Evolutionary conservation across 1,284 basidiomycete species (phyloP), one percentile per base, ranked within the genome.

Genomic region (Earliella scabrosa): DNA sequence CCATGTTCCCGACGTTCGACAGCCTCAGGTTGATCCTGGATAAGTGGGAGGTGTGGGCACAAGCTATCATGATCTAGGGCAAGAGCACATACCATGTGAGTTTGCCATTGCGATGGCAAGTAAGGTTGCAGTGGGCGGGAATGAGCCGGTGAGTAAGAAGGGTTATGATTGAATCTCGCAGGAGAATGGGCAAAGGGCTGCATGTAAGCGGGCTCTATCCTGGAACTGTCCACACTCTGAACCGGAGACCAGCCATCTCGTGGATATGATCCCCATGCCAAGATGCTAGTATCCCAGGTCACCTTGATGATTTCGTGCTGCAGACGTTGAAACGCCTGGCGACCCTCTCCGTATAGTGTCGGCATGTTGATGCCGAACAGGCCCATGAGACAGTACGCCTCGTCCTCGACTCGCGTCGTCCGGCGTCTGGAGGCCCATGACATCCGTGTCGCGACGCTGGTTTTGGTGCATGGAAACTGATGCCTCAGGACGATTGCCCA

Each of bases 281-380:
- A 48, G 40, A 54, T 45, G 21, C 31, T 44, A 20, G 40, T 31
- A 34, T 54, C 52, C 16, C 36, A 38, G 14, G 32, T 24, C 9
- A 18, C 21, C 32, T 44, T 54, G 45, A 54, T 35, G 8, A 54
- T 54, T 36, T 48, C 52, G 18, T 43, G 39, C 23, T 54, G 52
- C 3, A 52, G 50, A 11, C 41, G 50, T 5, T 36, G 41, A 24
- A 52, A 52, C 11, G 41, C 50, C 13, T 31, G 27, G 9, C 24
- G 41, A 6, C 45, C 52, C 11, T 54, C 52, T 11, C 52, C 52
- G 38, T 54, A 54, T 11, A 54, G 43, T 23, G 36, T 54, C 6
- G 52, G 52, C 45, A 54, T 54, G 32, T 47, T 35, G 23, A 54
- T 31, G 14, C 27, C 39, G 20, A 48, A 54, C 2, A 54, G 29